These are phyloP conservation scores for Nemania abortiva DNA, from an alignment of 2,329 filamentous ascomycete species.

Conservation along the genomic window DNA sequence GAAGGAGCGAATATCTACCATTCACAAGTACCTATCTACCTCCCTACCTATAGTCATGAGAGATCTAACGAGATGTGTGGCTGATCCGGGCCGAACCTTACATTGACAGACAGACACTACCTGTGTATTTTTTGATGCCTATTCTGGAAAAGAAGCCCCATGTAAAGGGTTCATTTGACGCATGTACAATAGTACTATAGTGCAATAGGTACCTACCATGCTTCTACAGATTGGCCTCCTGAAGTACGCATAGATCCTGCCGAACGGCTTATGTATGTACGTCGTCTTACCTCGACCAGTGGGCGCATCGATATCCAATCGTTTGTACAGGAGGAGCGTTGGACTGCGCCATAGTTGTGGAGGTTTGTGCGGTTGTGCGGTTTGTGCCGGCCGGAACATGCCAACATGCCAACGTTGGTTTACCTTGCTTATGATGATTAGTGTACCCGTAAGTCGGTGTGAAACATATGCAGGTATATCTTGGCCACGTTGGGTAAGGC, in stretches of 20 bases:
- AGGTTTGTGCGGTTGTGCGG: slow-evolving; percentile 14
- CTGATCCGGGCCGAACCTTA: slow-evolving; percentile 12
- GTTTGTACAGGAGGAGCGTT: not conserved
- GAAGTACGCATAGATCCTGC: not conserved
- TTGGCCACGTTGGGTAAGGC: slow-evolving; percentile 14
- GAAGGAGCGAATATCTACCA: not conserved
- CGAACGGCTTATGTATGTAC: not conserved
- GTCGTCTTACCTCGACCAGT: not conserved
- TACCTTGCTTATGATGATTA: slow-evolving; percentile 30
- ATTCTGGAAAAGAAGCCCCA: too few relatives aligned
- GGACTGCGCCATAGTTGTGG: slow-evolving; percentile 8
- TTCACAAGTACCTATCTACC: not conserved
- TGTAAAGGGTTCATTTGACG: too few relatives aligned
- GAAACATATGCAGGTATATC: slow-evolving; percentile 10
- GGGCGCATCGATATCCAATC: not conserved
- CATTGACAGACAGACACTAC: too few relatives aligned
- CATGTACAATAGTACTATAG: too few relatives aligned
- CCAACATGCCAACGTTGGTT: too few relatives aligned
- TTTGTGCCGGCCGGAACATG: slow-evolving; percentile 24
- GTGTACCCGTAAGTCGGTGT: slow-evolving; percentile 16
- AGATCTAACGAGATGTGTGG: too few relatives aligned
- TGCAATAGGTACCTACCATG: not conserved
- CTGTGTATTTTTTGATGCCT: too few relatives aligned
- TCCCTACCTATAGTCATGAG: too few relatives aligned
- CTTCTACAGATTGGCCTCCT: not conserved